Conservation (phyloP, 192 early-diverging fungal genomes). For the Oehlia diaphana region DNA sequence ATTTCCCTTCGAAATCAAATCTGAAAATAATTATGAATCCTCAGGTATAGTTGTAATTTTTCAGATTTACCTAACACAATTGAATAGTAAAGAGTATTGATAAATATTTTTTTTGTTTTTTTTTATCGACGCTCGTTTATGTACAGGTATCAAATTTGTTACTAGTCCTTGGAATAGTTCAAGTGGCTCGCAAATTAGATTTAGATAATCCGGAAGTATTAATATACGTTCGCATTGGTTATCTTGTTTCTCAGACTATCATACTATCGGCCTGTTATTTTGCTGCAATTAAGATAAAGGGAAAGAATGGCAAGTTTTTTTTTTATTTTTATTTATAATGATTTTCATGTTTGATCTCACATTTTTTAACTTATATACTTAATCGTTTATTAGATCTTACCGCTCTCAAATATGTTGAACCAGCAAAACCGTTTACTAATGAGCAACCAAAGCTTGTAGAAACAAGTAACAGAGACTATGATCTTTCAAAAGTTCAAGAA, state of each 20-base stretch:
- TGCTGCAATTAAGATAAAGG: constrained; percentile 47
- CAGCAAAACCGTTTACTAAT: constrained; percentile 54
- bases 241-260: constrained; percentile 58
- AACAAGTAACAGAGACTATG: constrained; percentile 76
- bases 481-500: constrained; percentile 68
- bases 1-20: background rate
- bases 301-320: constrained; percentile 67
- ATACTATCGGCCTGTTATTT: constrained; percentile 46
- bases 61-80: background rate
- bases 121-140: background rate
- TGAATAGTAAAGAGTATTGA: background rate
- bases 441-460: constrained; percentile 52
- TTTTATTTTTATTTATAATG: background rate
- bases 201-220: constrained; percentile 66
- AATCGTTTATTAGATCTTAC: constrained; percentile 63
- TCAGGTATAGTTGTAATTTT: background rate
- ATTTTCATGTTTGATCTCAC: background rate
- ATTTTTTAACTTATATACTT: background rate
- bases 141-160: constrained; percentile 52
- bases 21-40: background rate
- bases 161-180: constrained; percentile 65
- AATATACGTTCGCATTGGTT: constrained; percentile 56
- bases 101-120: background rate
- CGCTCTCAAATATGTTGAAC: constrained; percentile 75
- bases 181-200: constrained; percentile 60